These are phyloP conservation scores for Mortierella sp. DNA, from an alignment of 371 early-diverging fungal genomes.

Conservation along the genomic window DNA sequence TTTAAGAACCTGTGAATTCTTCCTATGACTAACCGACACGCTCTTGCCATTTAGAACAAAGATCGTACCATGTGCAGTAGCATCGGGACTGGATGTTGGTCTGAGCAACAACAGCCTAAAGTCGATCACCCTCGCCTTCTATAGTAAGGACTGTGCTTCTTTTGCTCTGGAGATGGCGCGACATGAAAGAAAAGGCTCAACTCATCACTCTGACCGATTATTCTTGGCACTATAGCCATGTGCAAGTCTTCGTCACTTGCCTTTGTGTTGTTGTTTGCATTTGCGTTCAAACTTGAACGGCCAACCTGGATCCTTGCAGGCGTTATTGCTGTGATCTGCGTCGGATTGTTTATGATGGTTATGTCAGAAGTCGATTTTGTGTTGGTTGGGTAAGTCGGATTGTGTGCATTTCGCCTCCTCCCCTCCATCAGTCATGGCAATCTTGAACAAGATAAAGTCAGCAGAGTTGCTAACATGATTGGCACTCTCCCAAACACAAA, in stretches of 20 bases:
- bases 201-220: background rate
- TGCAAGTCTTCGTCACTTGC: slow-evolving; percentile 91
- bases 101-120: slow-evolving; percentile 86
- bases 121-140: slow-evolving; percentile 88
- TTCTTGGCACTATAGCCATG: slow-evolving; percentile 68
- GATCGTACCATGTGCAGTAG: slow-evolving; percentile 85
- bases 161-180: background rate
- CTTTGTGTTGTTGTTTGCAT: slow-evolving; percentile 90
- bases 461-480: too few relatives aligned
- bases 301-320: slow-evolving; percentile 72
- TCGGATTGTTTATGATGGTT: slow-evolving; percentile 89
- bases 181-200: too few relatives aligned
- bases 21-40: too few relatives aligned
- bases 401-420: background rate
- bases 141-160: slow-evolving; percentile 63
- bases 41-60: slow-evolving; percentile 56
- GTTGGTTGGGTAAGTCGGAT: slow-evolving; percentile 60
- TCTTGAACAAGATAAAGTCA: too few relatives aligned
- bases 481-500: too few relatives aligned
- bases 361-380: slow-evolving; percentile 82
- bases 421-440: too few relatives aligned
- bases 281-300: slow-evolving; percentile 84
- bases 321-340: slow-evolving; percentile 80
- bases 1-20: too few relatives aligned
- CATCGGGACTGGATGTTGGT: slow-evolving; percentile 91